Evolutionary conservation across 257 asterid genomes (phyloP).

Genomic region (Paulownia fortunei): DNA sequence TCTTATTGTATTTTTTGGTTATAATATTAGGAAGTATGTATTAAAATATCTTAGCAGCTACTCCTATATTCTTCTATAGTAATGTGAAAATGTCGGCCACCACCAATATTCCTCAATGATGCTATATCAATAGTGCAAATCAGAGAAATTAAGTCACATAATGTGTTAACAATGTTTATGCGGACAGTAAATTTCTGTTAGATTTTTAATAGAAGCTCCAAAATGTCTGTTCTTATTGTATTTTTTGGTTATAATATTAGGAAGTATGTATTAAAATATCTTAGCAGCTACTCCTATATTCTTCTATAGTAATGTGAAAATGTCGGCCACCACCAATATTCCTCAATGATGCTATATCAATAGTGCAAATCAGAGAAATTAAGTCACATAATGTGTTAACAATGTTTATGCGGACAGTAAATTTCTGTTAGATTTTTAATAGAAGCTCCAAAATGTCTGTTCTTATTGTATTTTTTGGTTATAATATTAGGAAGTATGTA

Average conservation of each 20-base stretch:
- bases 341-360: background rate
- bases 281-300: slow-evolving; percentile 13
- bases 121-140: background rate
- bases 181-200: slow-evolving; percentile 7
- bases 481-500: background rate
- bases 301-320: slow-evolving; percentile 12
- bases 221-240: background rate
- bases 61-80: slow-evolving; percentile 12
- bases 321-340: background rate
- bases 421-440: background rate
- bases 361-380: background rate
- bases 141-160: background rate
- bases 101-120: background rate
- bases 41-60: background rate
- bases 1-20: background rate
- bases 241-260: background rate
- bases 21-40: too few relatives aligned
- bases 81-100: background rate
- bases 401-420: slow-evolving; percentile 17
- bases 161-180: background rate
- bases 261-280: background rate
- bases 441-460: slow-evolving; percentile 11
- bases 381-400: slow-evolving; percentile 1
- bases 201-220: background rate
- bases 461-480: background rate